These are phyloP conservation scores for Tarenaya hassleriana DNA, from an alignment of 345 rosid genomes.

Conservation along the genomic window DNA sequence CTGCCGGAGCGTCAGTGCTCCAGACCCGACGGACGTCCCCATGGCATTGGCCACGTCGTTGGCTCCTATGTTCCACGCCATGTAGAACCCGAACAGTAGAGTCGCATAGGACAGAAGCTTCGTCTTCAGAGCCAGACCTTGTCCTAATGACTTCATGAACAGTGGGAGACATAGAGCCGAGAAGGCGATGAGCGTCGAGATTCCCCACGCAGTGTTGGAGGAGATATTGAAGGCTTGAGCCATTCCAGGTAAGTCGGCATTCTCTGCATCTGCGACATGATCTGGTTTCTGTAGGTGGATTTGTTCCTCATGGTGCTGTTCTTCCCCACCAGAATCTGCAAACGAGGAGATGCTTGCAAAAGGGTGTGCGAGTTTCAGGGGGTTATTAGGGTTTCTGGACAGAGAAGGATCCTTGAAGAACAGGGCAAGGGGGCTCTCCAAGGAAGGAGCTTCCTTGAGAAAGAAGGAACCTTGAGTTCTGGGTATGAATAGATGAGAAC, in stretches of 20 bases:
- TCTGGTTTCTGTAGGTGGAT: slow-evolving; percentile 20
- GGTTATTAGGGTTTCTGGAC: slow-evolving; percentile 32
- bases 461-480: slow-evolving; percentile 29
- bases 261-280: slow-evolving; percentile 17
- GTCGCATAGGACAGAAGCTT: slow-evolving; percentile 67
- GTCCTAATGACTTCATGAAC: slow-evolving; percentile 64
- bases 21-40: slow-evolving; percentile 97
- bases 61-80: slow-evolving; percentile 99
- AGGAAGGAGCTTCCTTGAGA: slow-evolving; percentile 29
- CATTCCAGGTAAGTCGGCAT: slow-evolving; percentile 53
- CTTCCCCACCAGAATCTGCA: slow-evolving; percentile 54
- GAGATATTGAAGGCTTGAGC: slow-evolving; percentile 76
- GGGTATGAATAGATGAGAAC: slow-evolving; percentile 37
- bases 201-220: slow-evolving; percentile 60
- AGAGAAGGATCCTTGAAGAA: slow-evolving; percentile 27
- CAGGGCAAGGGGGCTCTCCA: slow-evolving; percentile 24
- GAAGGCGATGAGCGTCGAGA: slow-evolving; percentile 53
- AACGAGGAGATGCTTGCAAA: slow-evolving; percentile 71
- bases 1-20: slow-evolving; percentile 69
- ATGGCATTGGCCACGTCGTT: slow-evolving; percentile 98
- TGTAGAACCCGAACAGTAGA: slow-evolving; percentile 78
- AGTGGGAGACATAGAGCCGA: slow-evolving; percentile 69
- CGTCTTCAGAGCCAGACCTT: slow-evolving; percentile 55
- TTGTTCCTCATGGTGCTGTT: slow-evolving; percentile 35
- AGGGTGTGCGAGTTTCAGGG: slow-evolving; percentile 32